Conservation (phyloP, 78 protist species). For the Guillardia theta region DNA sequence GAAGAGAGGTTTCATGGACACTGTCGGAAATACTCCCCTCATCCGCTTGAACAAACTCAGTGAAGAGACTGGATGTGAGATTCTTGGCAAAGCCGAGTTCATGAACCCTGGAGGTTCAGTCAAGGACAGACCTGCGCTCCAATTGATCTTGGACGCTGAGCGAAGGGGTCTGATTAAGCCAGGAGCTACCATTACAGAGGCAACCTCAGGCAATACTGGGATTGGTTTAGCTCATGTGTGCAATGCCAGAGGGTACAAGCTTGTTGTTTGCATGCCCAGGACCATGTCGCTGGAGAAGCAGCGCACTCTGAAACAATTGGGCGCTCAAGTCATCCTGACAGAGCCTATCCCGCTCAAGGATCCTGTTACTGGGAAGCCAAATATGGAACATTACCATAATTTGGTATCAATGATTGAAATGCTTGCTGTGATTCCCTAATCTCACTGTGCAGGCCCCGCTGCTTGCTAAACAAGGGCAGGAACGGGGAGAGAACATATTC, state of each 20-base stretch:
- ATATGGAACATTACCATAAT: conserved; percentile 7
- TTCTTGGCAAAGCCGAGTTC: conserved; percentile 1
- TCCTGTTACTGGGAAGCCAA: not conserved
- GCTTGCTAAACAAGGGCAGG: not conserved
- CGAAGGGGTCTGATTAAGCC: not conserved
- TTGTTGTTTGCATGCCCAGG: not conserved
- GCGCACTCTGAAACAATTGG: not conserved
- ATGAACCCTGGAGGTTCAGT: conserved; percentile 7
- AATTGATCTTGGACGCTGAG: conserved; percentile 4
- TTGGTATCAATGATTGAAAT: too few species aligned
- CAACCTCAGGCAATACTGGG: conserved; percentile 9
- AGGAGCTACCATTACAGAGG: not conserved
- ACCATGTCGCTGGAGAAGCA: not conserved
- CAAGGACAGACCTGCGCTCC: not conserved
- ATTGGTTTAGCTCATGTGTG: not conserved
- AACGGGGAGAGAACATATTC: conserved; percentile 16
- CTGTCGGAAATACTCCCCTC: not conserved
- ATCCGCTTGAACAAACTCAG: not conserved
- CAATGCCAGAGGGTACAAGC: conserved; percentile 10
- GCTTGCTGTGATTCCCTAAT: not conserved
- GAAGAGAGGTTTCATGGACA: not conserved
- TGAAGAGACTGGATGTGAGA: not conserved
- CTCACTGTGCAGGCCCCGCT: not conserved
- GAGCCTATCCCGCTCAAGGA: conserved; percentile 2
- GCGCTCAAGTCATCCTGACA: not conserved